Conservation (phyloP, 2,329 filamentous ascomycete species). For the Diaporthe longicolla region DNA sequence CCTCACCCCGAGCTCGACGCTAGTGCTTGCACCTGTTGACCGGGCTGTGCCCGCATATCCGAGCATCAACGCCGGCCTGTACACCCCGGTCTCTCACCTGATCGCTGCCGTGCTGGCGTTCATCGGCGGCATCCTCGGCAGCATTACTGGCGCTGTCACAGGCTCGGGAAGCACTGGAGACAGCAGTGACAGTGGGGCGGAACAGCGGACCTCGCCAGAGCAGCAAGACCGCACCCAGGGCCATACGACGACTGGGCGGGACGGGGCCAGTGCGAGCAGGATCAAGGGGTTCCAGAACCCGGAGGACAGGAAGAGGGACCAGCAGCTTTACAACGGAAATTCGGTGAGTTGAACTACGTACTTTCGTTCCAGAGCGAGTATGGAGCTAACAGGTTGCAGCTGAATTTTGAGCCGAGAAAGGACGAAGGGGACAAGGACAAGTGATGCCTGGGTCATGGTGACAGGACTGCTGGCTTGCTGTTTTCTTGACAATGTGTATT, state of each 20-base stretch:
- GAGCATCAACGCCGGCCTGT: conserved; percentile 44
- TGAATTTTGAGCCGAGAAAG: conserved; percentile 78
- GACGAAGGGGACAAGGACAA: conserved; percentile 65
- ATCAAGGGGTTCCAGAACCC: conserved; percentile 67
- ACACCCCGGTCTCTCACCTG: conserved; percentile 50
- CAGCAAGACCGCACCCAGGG: conserved; percentile 42
- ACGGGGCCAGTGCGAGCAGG: conserved; percentile 43
- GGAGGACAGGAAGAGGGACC: conserved; percentile 67
- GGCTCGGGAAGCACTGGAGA: conserved; percentile 33
- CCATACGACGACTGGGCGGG: conserved; percentile 48
- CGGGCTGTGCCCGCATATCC: conserved; percentile 59
- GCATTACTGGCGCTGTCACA: conserved; percentile 39
- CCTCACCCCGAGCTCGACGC: conserved; percentile 82
- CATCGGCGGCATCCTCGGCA: conserved; percentile 37
- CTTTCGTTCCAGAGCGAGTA: background rate
- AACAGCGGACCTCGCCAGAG: conserved; percentile 11
- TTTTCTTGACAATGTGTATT: conserved; percentile 9
- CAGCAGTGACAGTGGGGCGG: background rate
- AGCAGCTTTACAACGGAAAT: conserved; percentile 92
- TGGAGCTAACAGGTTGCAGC: conserved; percentile 58
- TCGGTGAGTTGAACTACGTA: conserved; percentile 70
- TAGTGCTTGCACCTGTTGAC: conserved; percentile 82
- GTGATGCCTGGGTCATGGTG: conserved; percentile 29
- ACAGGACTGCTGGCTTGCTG: background rate
- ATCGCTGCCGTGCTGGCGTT: conserved; percentile 47